phyloP scores from a whole-genome alignment of 331 rosid species.

The Pyracantha coccinea region DNA sequence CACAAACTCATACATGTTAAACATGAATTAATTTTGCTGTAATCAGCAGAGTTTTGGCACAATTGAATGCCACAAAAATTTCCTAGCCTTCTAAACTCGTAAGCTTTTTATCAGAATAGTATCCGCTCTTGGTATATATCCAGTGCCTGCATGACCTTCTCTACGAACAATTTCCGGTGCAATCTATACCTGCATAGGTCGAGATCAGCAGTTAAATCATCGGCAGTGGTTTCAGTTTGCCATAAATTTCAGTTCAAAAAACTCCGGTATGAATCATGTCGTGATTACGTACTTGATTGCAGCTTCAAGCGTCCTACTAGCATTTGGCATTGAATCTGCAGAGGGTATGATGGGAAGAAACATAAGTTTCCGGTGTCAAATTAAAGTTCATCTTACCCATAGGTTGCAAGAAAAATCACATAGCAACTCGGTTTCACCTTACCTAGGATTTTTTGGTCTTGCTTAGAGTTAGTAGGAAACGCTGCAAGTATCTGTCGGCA shows the following conservation, averaged over 20 bases:
- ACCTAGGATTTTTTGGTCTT: conserved; percentile 73
- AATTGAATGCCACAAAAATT: background rate
- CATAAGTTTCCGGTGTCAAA: conserved; percentile 9
- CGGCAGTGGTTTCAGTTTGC: background rate
- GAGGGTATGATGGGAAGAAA: background rate
- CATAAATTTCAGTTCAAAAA: background rate
- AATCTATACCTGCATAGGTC: conserved; percentile 66
- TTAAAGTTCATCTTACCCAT: background rate
- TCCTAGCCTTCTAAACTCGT: background rate
- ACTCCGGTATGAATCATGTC: background rate
- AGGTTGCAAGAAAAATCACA: background rate
- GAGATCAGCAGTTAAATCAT: conserved; percentile 7
- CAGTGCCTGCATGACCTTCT: conserved; percentile 59
- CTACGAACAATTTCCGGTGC: conserved; percentile 67
- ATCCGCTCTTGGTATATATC: conserved; percentile 68
- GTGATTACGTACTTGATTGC: conserved; percentile 53
- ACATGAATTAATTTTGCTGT: too few relatives aligned
- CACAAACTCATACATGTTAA: background rate
- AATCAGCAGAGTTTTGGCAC: background rate
- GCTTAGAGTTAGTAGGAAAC: conserved; percentile 55
- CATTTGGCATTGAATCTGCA: conserved; percentile 55
- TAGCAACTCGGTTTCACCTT: background rate
- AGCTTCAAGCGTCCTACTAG: conserved; percentile 57
- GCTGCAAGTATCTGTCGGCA: conserved; percentile 56
- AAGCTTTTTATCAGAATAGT: conserved; percentile 36